Base-by-base conservation (phyloP, 441 rosid species). In the Eruca vesicaria region DNA sequence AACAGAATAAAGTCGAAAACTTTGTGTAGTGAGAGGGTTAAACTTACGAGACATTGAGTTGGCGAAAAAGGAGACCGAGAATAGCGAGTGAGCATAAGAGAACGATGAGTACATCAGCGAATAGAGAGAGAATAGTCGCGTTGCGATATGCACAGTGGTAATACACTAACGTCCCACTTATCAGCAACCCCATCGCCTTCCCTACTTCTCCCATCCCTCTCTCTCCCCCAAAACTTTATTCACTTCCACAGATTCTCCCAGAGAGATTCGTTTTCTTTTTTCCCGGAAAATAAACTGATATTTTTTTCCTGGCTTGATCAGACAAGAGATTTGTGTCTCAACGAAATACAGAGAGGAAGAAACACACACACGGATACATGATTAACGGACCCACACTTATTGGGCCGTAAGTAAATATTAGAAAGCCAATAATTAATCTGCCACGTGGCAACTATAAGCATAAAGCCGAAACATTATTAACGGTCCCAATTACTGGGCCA, bases 41-140 rank as follows among this genome's bases (percentile, higher is more conserved):
- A 14, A 45, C 81, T n/a, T 79, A 93, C 97, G 96, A 89, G 60
- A 94, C 87, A 84, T 88, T 91, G 84, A 91, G 83, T 74, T 90
- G 98, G 67, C 97, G 99, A 32, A 93, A 93, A 68, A 95, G 97
- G 21, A 95, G 97, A 77, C 99, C 99, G 58, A 95, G 98, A 71
- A 95, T 91, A 75, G 99, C 99, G 75, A 93, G 97, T 1, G 99
- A 93, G 82, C 92, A 95, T 69, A 95, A 97, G 77, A 93, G 91
- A 67, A 93, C 95, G 76, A 95, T 93, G 79, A 93, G 79, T 70
- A 95, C 97, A 71, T 95, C 98, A 60, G 96, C 81, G 78, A 93
- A 77, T 38, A 93, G 87, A 20, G 99, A 90, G 33, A 95, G 87
- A 65, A 93, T 82, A 73, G 86, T 87, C 10, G 98, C 89, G 68